Percentiles rank a stretch among this genome's conserved stretches.
Evolutionary conservation across 192 early-diverging fungal species (phyloP).

Genomic region (Coemansia sp.): DNA sequence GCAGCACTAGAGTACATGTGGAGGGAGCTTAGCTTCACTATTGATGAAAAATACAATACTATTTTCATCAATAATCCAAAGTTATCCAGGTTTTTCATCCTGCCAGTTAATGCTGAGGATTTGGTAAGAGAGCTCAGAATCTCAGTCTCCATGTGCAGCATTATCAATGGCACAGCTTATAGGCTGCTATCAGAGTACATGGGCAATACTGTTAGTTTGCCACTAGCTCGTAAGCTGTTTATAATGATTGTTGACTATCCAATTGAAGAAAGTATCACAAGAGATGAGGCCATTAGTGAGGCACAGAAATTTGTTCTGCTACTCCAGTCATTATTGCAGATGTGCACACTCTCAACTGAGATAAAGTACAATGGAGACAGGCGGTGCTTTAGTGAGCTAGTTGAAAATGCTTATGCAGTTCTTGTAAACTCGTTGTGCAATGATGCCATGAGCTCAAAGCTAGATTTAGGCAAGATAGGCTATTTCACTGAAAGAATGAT

Average conservation of each 20-base stretch:
- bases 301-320: neutral
- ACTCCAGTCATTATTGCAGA: neutral
- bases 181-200: neutral
- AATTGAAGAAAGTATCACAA: neutral
- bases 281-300: neutral
- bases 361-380: neutral
- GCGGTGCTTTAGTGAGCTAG: neutral
- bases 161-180: neutral
- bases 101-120: neutral
- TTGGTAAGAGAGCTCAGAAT: neutral
- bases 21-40: neutral
- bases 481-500: neutral
- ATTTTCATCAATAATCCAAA: neutral
- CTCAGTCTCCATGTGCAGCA: neutral
- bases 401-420: neutral
- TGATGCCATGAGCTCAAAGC: neutral
- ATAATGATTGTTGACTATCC: neutral
- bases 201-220: neutral
- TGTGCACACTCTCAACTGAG: neutral
- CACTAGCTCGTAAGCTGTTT: neutral
- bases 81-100: neutral
- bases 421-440: neutral
- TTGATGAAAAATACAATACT: neutral
- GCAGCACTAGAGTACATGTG: neutral
- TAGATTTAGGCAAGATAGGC: neutral